Conservation (phyloP, 2,329 filamentous ascomycete genomes). For the Claviceps paspali region DNA sequence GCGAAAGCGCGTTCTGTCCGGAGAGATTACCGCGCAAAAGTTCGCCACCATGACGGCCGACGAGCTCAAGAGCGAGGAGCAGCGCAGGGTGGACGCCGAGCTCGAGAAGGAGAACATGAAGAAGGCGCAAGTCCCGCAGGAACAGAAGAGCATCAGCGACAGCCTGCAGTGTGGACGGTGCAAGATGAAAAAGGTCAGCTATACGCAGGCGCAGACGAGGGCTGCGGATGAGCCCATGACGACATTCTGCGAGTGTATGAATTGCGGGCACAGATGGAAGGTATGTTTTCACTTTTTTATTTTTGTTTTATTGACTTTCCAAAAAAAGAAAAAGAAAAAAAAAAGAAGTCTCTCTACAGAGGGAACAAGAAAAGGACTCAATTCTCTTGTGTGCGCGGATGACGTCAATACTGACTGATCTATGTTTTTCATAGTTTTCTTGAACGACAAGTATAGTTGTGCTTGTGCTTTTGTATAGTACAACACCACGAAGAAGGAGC, state of each 20-base stretch:
- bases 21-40: constrained; percentile 52
- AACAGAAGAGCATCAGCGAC: constrained; percentile 78
- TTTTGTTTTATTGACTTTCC: background rate
- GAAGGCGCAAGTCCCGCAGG: constrained; percentile 87
- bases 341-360: no score
- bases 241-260: constrained; percentile 57
- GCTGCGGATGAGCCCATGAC: constrained; percentile 90
- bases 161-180: constrained; percentile 84
- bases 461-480: background rate
- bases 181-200: constrained; percentile 85
- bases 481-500: background rate
- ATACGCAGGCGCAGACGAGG: constrained; percentile 89
- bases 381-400: no score
- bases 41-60: constrained; percentile 83
- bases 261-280: constrained; percentile 59
- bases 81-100: constrained; percentile 58
- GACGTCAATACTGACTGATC: background rate
- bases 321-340: no score
- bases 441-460: background rate
- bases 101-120: constrained; percentile 90
- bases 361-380: no score
- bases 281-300: constrained; percentile 24
- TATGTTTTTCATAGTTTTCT: background rate
- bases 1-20: constrained; percentile 58
- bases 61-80: constrained; percentile 78